A percentile compares a stretch with the other conserved stretches of the same genome.
phyloP scores from a whole-genome alignment of 495 filamentous ascomycete species.

The Trichocladium uniseriatum region DNA sequence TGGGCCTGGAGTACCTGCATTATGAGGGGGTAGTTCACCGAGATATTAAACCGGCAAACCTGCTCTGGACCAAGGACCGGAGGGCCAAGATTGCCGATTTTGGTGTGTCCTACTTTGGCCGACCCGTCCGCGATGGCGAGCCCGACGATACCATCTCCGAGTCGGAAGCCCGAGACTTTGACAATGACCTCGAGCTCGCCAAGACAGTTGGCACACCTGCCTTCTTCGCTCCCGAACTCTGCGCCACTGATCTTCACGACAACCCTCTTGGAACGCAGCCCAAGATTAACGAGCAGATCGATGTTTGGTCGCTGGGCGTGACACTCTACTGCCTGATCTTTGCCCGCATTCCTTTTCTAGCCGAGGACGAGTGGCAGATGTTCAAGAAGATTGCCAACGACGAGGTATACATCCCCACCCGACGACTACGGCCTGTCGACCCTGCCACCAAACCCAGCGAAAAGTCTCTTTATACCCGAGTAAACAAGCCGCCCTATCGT shows the following conservation, averaged over 20 bases:
- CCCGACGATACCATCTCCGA: slow-evolving; percentile 71
- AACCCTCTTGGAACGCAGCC: slow-evolving; percentile 30
- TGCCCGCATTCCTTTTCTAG: slow-evolving; percentile 85
- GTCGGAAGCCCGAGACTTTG: slow-evolving; percentile 71
- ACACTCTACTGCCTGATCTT: slow-evolving; percentile 94
- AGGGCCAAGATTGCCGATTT: slow-evolving; percentile 99
- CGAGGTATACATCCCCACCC: slow-evolving; percentile 75
- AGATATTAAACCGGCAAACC: slow-evolving; percentile 98
- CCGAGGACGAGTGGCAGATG: slow-evolving; percentile 81
- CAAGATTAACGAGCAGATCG: slow-evolving; percentile 60
- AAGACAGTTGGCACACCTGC: slow-evolving; percentile 97
- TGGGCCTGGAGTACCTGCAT: slow-evolving; percentile 91
- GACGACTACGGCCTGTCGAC: slow-evolving; percentile 69
- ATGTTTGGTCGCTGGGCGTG: slow-evolving; percentile 94
- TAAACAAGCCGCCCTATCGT: slow-evolving; percentile 39
- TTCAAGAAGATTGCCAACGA: slow-evolving; percentile 85
- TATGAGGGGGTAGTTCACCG: slow-evolving; percentile 95
- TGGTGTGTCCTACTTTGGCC: slow-evolving; percentile 92
- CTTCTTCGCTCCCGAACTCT: slow-evolving; percentile 97
- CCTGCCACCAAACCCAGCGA: slow-evolving; percentile 41
- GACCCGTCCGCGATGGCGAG: slow-evolving; percentile 67
- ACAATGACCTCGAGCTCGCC: slow-evolving; percentile 86
- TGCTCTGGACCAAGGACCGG: slow-evolving; percentile 75
- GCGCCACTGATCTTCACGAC: slow-evolving; percentile 57
- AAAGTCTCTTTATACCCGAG: slow-evolving; percentile 46